Base-by-base conservation (phyloP, 176 grass and related monocot species). In the Typha latifolia region DNA sequence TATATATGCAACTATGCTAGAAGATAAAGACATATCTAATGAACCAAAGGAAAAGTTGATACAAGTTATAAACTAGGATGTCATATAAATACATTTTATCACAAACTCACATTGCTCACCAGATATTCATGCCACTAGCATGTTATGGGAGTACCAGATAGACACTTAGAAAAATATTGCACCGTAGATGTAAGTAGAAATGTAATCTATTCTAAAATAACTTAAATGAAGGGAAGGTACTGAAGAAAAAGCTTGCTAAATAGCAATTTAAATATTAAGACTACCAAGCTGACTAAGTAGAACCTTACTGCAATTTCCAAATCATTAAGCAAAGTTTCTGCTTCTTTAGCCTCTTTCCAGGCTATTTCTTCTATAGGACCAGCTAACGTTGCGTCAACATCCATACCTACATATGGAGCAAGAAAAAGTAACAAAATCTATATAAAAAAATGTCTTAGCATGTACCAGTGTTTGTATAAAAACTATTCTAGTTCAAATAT, bases 331-430 rank as follows among this genome's bases (percentile, higher is more conserved):
- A 90, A 83, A 29, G 23, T 66, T 66, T 89, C 87, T 65, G 92
- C 92, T 71, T 88, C 80, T 77, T 68, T 78, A 4, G 82, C 88
- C 77, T 96, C 92, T 84, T 86, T 77, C 77, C 74, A 76, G 15
- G 92, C 92, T 80, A 96, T 89, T 80, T 96, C 82, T 86, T 91
- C 92, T 79, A 96, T 96, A 47, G 85, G 87, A 47, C 92, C 92
- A 62, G 87, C 82, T 66, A 96, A 62, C 63, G 78, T 73, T 26
- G 80, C 71, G 48, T 69, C 61, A 23, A 71, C 82, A 72, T 88
- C 74, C 69, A 76, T 76, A 82, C 69, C 88, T 88, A 77, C 80
- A 84, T 80, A 64, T 61, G 11, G 15, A 76, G 56, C 19, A 18
- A 56, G 47, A 62, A 67, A 66, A 66, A 66, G 24, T 26, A 26